Evolutionary conservation across 352 stramenopile species (phyloP), one percentile per base, ranked within the genome.

Genomic region (Globisporangium viniferum): DNA sequence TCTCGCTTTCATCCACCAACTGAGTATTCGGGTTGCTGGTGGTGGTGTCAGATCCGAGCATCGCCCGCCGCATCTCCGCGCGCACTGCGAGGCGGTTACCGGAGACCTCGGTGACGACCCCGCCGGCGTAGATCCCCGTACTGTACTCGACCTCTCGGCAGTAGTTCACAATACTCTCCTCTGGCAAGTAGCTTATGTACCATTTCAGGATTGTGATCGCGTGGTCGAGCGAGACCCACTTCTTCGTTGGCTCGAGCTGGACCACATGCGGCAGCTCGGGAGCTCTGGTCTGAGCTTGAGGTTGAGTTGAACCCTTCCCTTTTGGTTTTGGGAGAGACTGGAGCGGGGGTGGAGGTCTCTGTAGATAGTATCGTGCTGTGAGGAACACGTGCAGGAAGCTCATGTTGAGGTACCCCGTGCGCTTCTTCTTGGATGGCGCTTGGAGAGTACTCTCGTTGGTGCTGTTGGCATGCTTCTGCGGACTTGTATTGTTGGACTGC

Each of bases 141-240:
- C 62, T 88, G 67, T 92, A 70, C 55, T 93, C 85, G 18, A 93
- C 79, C 67, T 93, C 80, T n/a, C 85, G 75, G 33, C 83, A 93
- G 61, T 89, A 92, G 8, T 59, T 56, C 24, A 85, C 79, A 15
- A 86, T 68, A 2, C 44, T 69, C n/a, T 91, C 78, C 24, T 91
- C 83, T 1, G 80, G 68, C 0, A 93, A 53, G 48, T 84, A 90
- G 36, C 64, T 82, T 14, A 91, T 74, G 70, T 82, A 91, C 83
- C 83, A 93, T 31, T 81, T 84, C 36, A 90, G 66, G 14, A 87
- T 55, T 5, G 57, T 59, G 54, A 93, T 80, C 0, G 75, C 82
- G 68, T 92, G 83, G 39, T 91, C 79, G 7, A 93, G 75, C 1
- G 81, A 66, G 4, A 93, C 77, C 85, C 85, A 93, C 60, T 77